Evolutionary conservation across 208 protist species (phyloP), one percentile per base, ranked within the genome.

Genomic region (Zelonia costaricensis): DNA sequence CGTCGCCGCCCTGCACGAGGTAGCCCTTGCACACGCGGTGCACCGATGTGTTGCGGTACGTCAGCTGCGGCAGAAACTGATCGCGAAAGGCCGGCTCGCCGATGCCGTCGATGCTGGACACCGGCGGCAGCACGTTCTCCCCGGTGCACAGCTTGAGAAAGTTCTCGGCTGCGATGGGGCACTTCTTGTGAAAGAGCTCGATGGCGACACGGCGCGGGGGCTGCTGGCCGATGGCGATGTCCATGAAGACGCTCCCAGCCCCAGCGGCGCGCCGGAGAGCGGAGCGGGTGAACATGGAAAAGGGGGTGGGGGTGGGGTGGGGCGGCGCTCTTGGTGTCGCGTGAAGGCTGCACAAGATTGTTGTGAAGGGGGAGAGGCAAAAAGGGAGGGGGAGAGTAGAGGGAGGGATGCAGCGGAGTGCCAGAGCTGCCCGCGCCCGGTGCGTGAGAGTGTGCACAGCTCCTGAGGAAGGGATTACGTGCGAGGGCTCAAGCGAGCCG

Each of bases 21-120:
- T 98, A 99, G 13, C 82, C 83, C 8, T 68, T 72, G 31, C 96
- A 82, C 18, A 99, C 78, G 57, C 97, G 90, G 63, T 99, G 97
- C 54, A 99, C 95, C 9, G 72, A 80, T 10, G 82, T 92, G 44
- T 76, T 68, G 46, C 82, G 82, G 86, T 98, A 99, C 45, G 84
- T 83, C 43, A 98, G 85, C 59, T 93, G 83, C 4, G 87, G 87
- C 22, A 93, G 68, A 52, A 91, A 90, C 60, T 91, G 85, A 46
- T 92, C 84, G 9, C 63, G 66, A 67, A 93, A 94, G 15, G 78
- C 73, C 12, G 84, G 81, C 51, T 91, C 77, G 23, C 43, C 74
- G n/a, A 92, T 59, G 0, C 80, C 85, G 0, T 86, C 80, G 0
- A 73, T 67, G 43, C 72, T 88, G 23, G 82, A 62, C 16, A 88